Evolutionary conservation across 2,329 filamentous ascomycete genomes (phyloP).

Genomic region (Verticillium isaacii): DNA sequence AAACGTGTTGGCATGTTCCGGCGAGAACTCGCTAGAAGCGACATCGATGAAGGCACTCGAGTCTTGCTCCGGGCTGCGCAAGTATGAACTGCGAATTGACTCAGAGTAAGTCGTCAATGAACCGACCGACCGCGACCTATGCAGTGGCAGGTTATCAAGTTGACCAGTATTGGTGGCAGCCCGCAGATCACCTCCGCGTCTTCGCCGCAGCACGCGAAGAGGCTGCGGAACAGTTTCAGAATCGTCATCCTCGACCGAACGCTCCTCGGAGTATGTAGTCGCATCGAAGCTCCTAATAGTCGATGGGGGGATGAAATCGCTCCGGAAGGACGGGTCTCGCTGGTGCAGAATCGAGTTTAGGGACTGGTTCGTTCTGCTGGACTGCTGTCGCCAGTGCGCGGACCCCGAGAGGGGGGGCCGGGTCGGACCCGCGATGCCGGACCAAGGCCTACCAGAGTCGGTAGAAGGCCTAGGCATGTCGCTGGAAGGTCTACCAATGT

Average conservation of each 20-base stretch:
- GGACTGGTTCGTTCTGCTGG: conserved; percentile 44
- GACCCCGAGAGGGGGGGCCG: conserved; percentile 19
- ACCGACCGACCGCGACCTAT: conserved; percentile 52
- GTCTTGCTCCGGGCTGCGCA: conserved; percentile 34
- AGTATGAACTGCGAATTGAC: conserved; percentile 53
- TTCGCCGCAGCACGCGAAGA: conserved; percentile 62
- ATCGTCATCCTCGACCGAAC: conserved; percentile 35
- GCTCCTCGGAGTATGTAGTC: conserved; percentile 43
- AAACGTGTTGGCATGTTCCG: conserved; percentile 34
- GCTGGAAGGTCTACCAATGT: conserved; percentile 24
- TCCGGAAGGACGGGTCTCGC: conserved; percentile 58
- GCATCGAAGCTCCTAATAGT: conserved; percentile 59
- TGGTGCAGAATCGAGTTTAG: conserved; percentile 46
- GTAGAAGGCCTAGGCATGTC: conserved; percentile 21
- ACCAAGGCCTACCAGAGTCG: conserved; percentile 20
- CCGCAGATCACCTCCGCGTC: conserved; percentile 71
- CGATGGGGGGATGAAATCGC: conserved; percentile 43
- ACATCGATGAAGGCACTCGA: conserved; percentile 40
- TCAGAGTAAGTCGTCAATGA: conserved; percentile 58
- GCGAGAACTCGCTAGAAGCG: conserved; percentile 36
- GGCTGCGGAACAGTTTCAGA: conserved; percentile 46
- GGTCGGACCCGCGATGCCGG: conserved; percentile 14
- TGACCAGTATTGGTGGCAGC: conserved; percentile 63
- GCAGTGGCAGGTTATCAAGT: conserved; percentile 42
- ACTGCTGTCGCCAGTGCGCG: conserved; percentile 41